Evolutionary conservation across 1,284 basidiomycete genomes (phyloP).

Genomic region (Pyrrhoderma noxium): DNA sequence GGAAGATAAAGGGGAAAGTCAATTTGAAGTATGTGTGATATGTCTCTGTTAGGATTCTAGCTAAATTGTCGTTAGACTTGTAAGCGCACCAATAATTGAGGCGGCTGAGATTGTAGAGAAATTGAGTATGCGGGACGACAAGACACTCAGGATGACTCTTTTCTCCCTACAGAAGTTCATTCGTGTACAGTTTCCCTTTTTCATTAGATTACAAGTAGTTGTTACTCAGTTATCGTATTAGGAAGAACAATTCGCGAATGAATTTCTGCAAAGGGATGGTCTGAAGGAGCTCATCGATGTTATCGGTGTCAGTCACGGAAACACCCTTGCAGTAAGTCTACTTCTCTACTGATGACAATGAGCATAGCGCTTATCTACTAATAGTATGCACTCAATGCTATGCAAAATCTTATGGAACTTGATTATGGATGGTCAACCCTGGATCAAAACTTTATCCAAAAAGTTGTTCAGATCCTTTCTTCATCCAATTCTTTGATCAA

Average conservation of each 20-base stretch:
- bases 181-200: constrained; percentile 35
- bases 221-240: constrained; percentile 28
- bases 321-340: constrained; percentile 75
- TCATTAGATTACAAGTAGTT: background rate
- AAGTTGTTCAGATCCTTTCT: constrained; percentile 76
- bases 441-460: constrained; percentile 64
- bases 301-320: constrained; percentile 67
- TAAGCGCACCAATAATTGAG: constrained; percentile 76
- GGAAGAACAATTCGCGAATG: constrained; percentile 84
- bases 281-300: constrained; percentile 69
- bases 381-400: constrained; percentile 76
- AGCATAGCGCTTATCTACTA: background rate
- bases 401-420: constrained; percentile 83
- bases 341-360: background rate
- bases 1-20: constrained; percentile 73
- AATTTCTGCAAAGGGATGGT: constrained; percentile 79
- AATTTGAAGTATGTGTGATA: constrained; percentile 63
- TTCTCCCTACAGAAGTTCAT: constrained; percentile 84
- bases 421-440: constrained; percentile 77
- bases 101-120: constrained; percentile 76
- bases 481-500: constrained; percentile 79
- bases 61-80: constrained; percentile 49
- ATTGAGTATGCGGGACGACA: constrained; percentile 56
- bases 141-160: constrained; percentile 57
- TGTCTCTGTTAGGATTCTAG: background rate